Percentiles rank a stretch among this genome's conserved stretches.
Evolutionary conservation across 1,284 basidiomycete genomes (phyloP).

Genomic region (Waitea zeae): DNA sequence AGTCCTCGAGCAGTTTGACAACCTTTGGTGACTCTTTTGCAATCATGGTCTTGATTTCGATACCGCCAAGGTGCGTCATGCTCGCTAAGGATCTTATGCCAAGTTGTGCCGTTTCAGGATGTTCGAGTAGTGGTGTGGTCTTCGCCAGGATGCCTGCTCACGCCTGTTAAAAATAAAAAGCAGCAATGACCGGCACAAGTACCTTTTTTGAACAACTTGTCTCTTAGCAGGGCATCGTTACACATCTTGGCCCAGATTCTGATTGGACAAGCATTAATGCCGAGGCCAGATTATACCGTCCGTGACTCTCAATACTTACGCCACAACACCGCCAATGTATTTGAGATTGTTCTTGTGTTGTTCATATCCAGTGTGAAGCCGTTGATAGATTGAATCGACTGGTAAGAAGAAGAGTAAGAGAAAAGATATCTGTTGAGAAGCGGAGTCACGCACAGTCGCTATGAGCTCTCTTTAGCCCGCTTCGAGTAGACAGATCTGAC

Average conservation of each 20-base stretch:
- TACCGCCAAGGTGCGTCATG: slow-evolving; percentile 44
- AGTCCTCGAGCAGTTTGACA: slow-evolving; percentile 24
- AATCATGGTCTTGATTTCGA: slow-evolving; percentile 28
- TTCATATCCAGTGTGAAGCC: too few species aligned
- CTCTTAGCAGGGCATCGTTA: slow-evolving; percentile 34
- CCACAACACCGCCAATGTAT: too few species aligned
- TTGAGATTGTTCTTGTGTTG: too few species aligned
- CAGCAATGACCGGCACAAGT: slow-evolving; percentile 5
- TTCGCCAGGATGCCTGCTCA: not conserved
- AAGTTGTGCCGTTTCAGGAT: slow-evolving; percentile 26
- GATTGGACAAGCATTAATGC: too few species aligned
- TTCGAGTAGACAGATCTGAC: too few species aligned
- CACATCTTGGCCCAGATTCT: slow-evolving; percentile 49
- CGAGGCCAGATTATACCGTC: too few species aligned
- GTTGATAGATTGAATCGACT: too few species aligned
- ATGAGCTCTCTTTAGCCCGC: too few species aligned
- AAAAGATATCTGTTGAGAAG: too few species aligned
- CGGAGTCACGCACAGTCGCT: too few species aligned
- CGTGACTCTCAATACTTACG: too few species aligned
- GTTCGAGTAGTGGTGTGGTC: slow-evolving; percentile 8
- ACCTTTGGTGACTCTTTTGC: slow-evolving; percentile 24
- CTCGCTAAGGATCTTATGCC: slow-evolving; percentile 35
- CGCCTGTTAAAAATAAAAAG: not conserved
- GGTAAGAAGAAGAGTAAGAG: too few species aligned
- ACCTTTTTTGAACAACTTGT: slow-evolving; percentile 40